phyloP scores from a whole-genome alignment of 495 filamentous ascomycete genomes.

The Oidiodendron maius region DNA sequence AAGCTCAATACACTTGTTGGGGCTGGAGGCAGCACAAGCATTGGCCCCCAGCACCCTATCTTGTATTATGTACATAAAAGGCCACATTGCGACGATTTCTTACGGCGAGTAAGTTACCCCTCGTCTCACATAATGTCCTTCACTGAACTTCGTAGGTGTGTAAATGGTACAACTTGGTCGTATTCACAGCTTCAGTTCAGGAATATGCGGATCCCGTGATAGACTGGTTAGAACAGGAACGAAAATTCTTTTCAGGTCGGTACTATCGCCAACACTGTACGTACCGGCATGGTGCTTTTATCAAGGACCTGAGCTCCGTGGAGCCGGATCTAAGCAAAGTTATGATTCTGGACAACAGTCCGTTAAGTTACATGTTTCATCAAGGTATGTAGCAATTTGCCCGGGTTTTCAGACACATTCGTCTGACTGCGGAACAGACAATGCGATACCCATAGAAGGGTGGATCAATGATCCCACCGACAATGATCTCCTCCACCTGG shows the following conservation, averaged over 20 bases:
- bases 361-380: constrained; percentile 97
- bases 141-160: constrained; percentile 46
- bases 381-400: constrained; percentile 62
- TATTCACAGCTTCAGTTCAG: constrained; percentile 96
- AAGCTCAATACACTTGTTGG: constrained; percentile 65
- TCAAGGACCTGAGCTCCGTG: constrained; percentile 93
- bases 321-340: constrained; percentile 95
- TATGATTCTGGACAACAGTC: constrained; percentile 98
- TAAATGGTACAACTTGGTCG: constrained; percentile 97
- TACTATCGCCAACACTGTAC: constrained; percentile 98
- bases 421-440: constrained; percentile 51
- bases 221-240: constrained; percentile 95
- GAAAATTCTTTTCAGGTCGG: constrained; percentile 86
- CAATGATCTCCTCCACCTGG: constrained; percentile 81
- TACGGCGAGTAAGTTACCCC: constrained; percentile 61
- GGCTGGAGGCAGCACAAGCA: constrained; percentile 54
- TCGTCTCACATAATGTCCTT: constrained; percentile 1
- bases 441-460: constrained; percentile 87
- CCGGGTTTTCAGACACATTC: neutral
- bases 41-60: constrained; percentile 90
- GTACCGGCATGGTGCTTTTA: constrained; percentile 88
- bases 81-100: constrained; percentile 93
- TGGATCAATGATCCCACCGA: constrained; percentile 92
- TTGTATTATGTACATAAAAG: constrained; percentile 98
- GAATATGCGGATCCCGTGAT: constrained; percentile 99